phyloP scores from a whole-genome alignment of 2,329 filamentous ascomycete species.

The Penicillium sp. region DNA sequence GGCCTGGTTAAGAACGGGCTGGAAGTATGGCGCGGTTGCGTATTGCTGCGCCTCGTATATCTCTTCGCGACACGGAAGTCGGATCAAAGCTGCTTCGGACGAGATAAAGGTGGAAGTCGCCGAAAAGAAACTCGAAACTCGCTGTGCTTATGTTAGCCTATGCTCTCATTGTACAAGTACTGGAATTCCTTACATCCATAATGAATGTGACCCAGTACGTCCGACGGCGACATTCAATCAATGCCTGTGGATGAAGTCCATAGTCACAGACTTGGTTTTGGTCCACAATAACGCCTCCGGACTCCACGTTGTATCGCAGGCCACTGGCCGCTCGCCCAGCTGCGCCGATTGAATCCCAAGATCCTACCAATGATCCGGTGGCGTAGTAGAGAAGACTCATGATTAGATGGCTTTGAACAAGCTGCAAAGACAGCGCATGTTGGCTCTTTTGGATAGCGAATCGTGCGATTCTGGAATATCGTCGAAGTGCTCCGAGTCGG shows the following conservation, averaged over 20 bases:
- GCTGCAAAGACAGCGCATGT: conserved; percentile 58
- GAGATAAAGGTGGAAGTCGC: conserved; percentile 58
- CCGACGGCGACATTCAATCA: conserved; percentile 66
- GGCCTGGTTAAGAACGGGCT: conserved; percentile 51
- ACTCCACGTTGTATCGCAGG: conserved; percentile 65
- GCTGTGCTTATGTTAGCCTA: conserved; percentile 33
- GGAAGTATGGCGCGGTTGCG: conserved; percentile 61
- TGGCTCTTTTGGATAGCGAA: conserved; percentile 56
- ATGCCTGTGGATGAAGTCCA: conserved; percentile 57
- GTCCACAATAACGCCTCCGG: conserved; percentile 48
- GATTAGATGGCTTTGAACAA: conserved; percentile 67
- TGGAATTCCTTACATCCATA: conserved; percentile 57
- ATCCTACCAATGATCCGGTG: conserved; percentile 58
- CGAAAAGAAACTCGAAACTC: conserved; percentile 61
- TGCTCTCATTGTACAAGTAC: neutral
- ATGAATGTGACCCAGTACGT: conserved; percentile 73
- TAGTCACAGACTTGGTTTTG: conserved; percentile 55
- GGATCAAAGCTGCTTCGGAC: conserved; percentile 65
- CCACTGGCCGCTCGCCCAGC: conserved; percentile 61
- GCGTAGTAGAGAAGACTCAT: conserved; percentile 67
- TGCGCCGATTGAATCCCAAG: conserved; percentile 64
- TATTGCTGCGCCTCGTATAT: conserved; percentile 63
- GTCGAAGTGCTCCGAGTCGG: conserved; percentile 45
- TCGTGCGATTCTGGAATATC: conserved; percentile 57
- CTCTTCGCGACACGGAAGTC: conserved; percentile 62